A percentile compares a stretch with the other conserved stretches of the same genome.
phyloP scores from a whole-genome alignment of 2,329 filamentous ascomycete genomes.

The Apiospora pterosperma region DNA sequence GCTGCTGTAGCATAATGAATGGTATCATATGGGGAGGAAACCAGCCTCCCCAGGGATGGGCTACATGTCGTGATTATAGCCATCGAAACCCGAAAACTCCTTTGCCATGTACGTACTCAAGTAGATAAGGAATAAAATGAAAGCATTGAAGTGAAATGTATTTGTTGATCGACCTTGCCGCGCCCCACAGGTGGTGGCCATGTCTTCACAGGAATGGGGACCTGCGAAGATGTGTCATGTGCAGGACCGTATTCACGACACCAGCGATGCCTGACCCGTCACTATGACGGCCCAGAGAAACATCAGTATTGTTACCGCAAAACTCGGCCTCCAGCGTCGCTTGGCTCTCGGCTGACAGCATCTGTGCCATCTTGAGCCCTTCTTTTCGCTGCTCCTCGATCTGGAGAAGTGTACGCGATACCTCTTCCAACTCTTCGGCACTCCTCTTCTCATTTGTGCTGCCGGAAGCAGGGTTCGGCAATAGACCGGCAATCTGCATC shows the following conservation, averaged over 20 bases:
- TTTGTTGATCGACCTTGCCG: background rate
- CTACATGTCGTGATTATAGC: background rate
- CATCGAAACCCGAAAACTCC: background rate
- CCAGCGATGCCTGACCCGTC: conserved; percentile 32
- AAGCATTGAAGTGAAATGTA: background rate
- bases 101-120: conserved; percentile 10
- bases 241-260: conserved; percentile 30
- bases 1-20: background rate
- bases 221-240: conserved; percentile 27
- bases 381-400: conserved; percentile 30
- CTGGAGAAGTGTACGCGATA: conserved; percentile 20
- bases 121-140: conserved; percentile 1
- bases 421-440: conserved; percentile 8
- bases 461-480: conserved; percentile 38
- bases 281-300: conserved; percentile 31
- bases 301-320: conserved; percentile 22
- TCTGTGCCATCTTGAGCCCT: conserved; percentile 29
- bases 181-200: background rate
- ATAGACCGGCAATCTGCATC: conserved; percentile 54
- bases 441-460: conserved; percentile 5
- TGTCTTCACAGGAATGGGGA: conserved; percentile 21
- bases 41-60: background rate
- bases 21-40: background rate
- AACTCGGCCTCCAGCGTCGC: conserved; percentile 28
- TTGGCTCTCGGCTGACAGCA: conserved; percentile 23